Percentiles rank a stretch among this genome's conserved stretches.
phyloP scores from a whole-genome alignment of 208 protist species.

The Acanthamoeba royreba region DNA sequence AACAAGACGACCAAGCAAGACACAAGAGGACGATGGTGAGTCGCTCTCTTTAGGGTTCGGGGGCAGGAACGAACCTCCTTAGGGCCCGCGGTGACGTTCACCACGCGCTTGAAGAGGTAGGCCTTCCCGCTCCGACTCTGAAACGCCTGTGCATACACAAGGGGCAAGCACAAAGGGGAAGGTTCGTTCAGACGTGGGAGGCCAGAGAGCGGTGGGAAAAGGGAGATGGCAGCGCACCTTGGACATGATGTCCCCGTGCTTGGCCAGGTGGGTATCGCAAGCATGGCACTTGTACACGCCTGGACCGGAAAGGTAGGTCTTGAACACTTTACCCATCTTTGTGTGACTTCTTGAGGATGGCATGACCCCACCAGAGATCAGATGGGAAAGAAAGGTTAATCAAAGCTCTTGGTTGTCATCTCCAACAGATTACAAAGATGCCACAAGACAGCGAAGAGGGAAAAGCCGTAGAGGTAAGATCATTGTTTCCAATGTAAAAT shows the following conservation, averaged over 20 bases:
- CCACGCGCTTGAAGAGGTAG: constrained; percentile 54
- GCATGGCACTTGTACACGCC: not conserved
- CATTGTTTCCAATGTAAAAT: no score
- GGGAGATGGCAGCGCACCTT: no score
- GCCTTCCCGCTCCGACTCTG: constrained; percentile 51
- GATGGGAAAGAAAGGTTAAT: not conserved
- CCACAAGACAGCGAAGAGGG: no score
- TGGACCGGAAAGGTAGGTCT: not conserved
- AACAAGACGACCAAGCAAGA: not conserved
- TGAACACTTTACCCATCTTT: constrained; percentile 3
- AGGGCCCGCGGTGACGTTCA: constrained; percentile 53
- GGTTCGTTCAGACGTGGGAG: no score
- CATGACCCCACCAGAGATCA: not conserved
- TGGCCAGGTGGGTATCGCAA: not conserved
- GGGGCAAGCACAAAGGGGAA: not conserved
- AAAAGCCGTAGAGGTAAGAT: no score
- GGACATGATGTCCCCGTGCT: not conserved
- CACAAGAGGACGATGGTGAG: no score
- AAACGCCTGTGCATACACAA: constrained; percentile 8
- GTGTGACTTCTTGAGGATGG: no score
- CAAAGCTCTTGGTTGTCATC: no score
- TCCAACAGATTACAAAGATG: no score
- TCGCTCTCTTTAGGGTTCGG: not conserved
- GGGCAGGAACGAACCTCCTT: constrained; percentile 27
- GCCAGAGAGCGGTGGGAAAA: no score